Evolutionary conservation across 2,329 filamentous ascomycete genomes (phyloP).

Genomic region (Pyricularia pennisetigena): DNA sequence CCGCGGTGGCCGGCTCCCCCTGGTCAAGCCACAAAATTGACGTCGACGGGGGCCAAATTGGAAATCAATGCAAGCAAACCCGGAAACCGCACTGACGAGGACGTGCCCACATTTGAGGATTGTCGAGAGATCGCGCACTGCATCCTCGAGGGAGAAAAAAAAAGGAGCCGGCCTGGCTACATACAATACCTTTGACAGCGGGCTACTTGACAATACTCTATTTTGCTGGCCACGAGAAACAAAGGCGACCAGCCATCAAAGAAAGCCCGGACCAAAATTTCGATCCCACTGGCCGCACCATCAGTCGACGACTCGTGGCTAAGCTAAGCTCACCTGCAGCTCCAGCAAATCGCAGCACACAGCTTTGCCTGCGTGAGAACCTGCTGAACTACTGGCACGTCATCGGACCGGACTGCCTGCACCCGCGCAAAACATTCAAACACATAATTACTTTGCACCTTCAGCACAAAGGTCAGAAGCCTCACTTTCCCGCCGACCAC

Average conservation of each 20-base stretch:
- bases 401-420: background rate
- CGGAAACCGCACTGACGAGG: background rate
- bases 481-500: background rate
- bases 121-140: background rate
- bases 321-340: conserved; percentile 1
- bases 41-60: conserved; percentile 5
- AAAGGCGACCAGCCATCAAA: background rate
- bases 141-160: background rate
- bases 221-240: background rate
- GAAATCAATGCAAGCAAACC: background rate
- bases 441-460: background rate
- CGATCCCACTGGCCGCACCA: background rate
- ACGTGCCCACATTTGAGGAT: background rate
- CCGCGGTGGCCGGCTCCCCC: background rate
- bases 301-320: background rate
- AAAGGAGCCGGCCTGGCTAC: background rate
- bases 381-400: background rate
- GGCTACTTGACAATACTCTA: background rate
- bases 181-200: too few species aligned
- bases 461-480: background rate
- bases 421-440: background rate
- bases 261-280: background rate
- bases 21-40: conserved; percentile 4
- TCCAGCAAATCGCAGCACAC: background rate
- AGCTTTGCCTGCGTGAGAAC: background rate